These are phyloP conservation scores for Shiraia sp. DNA, from an alignment of 2,329 filamentous ascomycete species.

Conservation along the genomic window DNA sequence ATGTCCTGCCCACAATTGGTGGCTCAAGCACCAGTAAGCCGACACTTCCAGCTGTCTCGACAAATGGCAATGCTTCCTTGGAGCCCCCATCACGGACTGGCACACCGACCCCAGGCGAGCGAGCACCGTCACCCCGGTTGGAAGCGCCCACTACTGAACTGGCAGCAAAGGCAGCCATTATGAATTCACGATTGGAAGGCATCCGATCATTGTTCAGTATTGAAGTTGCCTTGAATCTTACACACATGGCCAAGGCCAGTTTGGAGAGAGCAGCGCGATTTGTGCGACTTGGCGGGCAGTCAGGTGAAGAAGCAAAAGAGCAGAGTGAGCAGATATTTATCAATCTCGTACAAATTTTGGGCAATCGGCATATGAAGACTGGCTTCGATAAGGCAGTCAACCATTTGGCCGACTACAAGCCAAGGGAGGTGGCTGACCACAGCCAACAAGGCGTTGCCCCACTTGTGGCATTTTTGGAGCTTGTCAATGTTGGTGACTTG, in stretches of 20 bases:
- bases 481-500: constrained; percentile 96
- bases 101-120: constrained; percentile 46
- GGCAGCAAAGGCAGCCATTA: constrained; percentile 94
- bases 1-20: constrained; percentile 73
- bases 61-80: constrained; percentile 34
- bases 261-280: constrained; percentile 85
- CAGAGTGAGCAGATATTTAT: constrained; percentile 93
- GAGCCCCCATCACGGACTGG: constrained; percentile 32
- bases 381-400: constrained; percentile 92
- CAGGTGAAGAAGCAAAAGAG: constrained; percentile 79
- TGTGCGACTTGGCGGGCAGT: constrained; percentile 76
- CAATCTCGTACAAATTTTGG: constrained; percentile 78
- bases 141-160: constrained; percentile 88
- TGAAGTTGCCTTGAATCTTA: constrained; percentile 86
- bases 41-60: constrained; percentile 18
- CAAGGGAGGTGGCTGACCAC: constrained; percentile 76
- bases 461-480: constrained; percentile 91
- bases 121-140: constrained; percentile 41
- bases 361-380: constrained; percentile 83
- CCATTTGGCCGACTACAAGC: constrained; percentile 89
- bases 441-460: constrained; percentile 78
- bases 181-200: constrained; percentile 91
- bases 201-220: constrained; percentile 96
- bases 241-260: constrained; percentile 84
- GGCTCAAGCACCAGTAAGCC: constrained; percentile 43